These are phyloP conservation scores for Beverwykella pulmonaria DNA, from an alignment of 495 filamentous ascomycete species.

Conservation along the genomic window DNA sequence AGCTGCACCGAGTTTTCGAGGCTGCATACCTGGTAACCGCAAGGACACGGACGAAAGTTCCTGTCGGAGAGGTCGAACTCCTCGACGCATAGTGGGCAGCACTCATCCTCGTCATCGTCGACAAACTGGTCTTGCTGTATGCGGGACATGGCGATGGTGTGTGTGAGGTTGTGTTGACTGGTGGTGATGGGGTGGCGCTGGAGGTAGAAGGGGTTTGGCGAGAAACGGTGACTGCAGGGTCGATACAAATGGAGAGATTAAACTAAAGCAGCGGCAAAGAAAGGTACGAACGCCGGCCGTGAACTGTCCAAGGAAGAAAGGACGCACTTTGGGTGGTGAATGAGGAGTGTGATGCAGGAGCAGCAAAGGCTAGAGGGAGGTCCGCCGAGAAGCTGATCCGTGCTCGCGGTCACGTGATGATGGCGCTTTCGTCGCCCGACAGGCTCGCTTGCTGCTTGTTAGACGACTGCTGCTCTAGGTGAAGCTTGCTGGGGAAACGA, in stretches of 20 bases:
- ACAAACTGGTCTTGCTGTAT: slow-evolving; percentile 92
- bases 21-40: slow-evolving; percentile 86
- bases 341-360: slow-evolving; percentile 8
- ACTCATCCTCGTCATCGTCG: slow-evolving; percentile 89
- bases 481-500: background rate
- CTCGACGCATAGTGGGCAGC: slow-evolving; percentile 90
- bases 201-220: slow-evolving; percentile 11
- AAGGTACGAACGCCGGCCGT: slow-evolving; percentile 39
- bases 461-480: background rate
- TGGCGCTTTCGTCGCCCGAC: background rate
- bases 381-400: slow-evolving; percentile 9
- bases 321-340: slow-evolving; percentile 19
- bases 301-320: slow-evolving; percentile 27
- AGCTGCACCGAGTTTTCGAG: slow-evolving; percentile 12
- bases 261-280: slow-evolving; percentile 8
- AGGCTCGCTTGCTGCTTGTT: slow-evolving; percentile 7
- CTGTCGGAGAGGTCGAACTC: slow-evolving; percentile 97
- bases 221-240: slow-evolving; percentile 1
- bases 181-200: slow-evolving; percentile 31
- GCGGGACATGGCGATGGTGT: slow-evolving; percentile 56
- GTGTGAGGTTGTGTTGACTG: slow-evolving; percentile 22
- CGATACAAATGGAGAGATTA: slow-evolving; percentile 24
- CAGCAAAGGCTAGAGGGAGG: slow-evolving; percentile 3
- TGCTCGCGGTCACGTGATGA: slow-evolving; percentile 10
- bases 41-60: slow-evolving; percentile 96